phyloP scores from a whole-genome alignment of 805 yeast species.

The Priceomyces medius region DNA sequence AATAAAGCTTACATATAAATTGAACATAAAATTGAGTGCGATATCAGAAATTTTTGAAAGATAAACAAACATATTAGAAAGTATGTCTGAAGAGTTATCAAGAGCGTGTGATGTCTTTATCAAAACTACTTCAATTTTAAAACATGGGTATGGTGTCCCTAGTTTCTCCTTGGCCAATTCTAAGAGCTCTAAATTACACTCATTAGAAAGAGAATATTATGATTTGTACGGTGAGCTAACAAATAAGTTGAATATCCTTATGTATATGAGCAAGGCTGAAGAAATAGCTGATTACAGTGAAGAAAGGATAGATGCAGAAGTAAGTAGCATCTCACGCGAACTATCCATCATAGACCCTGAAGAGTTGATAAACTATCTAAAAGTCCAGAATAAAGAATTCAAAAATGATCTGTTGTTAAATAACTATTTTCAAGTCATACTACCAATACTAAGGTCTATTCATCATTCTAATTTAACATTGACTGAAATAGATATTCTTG shows the following conservation, averaged over 20 bases:
- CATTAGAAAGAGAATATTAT: constrained; percentile 27
- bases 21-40: constrained; percentile 3
- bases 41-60: neutral
- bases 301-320: constrained; percentile 14
- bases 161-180: constrained; percentile 2
- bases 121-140: constrained; percentile 19
- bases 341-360: constrained; percentile 10
- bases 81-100: constrained; percentile 17
- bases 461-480: constrained; percentile 29
- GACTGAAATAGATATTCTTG: constrained; percentile 24
- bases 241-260: constrained; percentile 23
- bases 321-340: constrained; percentile 13
- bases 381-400: constrained; percentile 18
- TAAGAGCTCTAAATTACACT: constrained; percentile 7
- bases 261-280: constrained; percentile 26
- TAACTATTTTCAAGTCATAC: constrained; percentile 24
- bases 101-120: constrained; percentile 25
- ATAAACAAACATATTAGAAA: neutral
- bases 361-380: constrained; percentile 18
- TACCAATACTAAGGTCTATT: constrained; percentile 34
- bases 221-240: constrained; percentile 22
- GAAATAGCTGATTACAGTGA: constrained; percentile 16
- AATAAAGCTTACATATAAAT: neutral
- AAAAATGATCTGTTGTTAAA: constrained; percentile 26
- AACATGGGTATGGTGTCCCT: constrained; percentile 37